phyloP scores from a whole-genome alignment of 192 early-diverging fungal genomes.

The Linnemannia elongata region DNA sequence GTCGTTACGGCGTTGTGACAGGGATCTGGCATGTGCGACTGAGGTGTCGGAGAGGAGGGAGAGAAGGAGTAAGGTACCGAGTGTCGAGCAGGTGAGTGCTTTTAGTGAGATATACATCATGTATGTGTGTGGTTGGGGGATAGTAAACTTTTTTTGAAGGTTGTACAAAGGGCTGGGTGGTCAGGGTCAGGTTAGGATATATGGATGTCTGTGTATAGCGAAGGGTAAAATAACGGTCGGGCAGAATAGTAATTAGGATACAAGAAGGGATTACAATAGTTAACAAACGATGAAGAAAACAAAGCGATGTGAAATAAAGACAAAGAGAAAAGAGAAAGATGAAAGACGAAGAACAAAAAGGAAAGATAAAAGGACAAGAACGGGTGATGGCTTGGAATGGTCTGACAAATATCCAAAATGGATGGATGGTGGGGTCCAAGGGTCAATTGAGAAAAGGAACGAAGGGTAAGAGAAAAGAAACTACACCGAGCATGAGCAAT shows the following conservation, averaged over 20 bases:
- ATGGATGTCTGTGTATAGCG: no score
- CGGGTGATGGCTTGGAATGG: neutral
- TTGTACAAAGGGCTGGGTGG: neutral
- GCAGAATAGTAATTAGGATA: neutral
- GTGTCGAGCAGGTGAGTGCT: neutral
- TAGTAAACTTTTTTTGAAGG: neutral
- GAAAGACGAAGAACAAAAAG: neutral
- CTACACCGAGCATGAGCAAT: slow-evolving; percentile 3
- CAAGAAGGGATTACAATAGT: neutral
- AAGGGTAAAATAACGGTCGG: neutral
- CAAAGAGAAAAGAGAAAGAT: neutral
- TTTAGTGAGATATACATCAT: neutral
- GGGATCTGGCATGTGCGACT: neutral
- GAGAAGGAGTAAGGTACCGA: neutral
- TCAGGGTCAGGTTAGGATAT: no score
- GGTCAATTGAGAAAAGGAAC: neutral
- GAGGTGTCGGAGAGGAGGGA: neutral
- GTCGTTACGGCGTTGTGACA: neutral
- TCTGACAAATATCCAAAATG: neutral
- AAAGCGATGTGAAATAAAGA: neutral
- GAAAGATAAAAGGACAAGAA: neutral
- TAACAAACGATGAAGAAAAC: neutral
- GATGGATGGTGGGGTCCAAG: neutral
- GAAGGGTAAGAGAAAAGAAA: neutral
- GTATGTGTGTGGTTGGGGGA: neutral